Conservation (phyloP, 2,329 filamentous ascomycete genomes). For the Aspergillus phoenicis region DNA sequence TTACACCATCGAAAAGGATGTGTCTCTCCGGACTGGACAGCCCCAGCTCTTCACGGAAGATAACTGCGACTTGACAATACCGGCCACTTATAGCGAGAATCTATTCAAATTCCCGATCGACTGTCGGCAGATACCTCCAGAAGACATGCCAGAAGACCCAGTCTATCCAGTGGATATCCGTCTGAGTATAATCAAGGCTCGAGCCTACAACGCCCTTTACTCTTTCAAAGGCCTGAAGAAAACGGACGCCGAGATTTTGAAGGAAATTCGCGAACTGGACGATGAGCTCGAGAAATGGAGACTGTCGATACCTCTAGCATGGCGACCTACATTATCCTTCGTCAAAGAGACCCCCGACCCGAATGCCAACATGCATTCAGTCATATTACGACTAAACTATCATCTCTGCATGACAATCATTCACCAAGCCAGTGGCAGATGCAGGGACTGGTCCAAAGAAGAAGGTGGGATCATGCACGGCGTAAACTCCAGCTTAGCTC, state of each 20-base stretch:
- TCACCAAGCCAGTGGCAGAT: slow-evolving; percentile 58
- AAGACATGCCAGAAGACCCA: slow-evolving; percentile 29
- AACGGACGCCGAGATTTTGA: slow-evolving; percentile 57
- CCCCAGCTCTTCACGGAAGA: slow-evolving; percentile 55
- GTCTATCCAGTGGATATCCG: slow-evolving; percentile 54
- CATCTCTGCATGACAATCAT: slow-evolving; percentile 59
- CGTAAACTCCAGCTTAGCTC: slow-evolving; percentile 55
- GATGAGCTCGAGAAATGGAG: slow-evolving; percentile 61
- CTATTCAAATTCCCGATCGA: slow-evolving; percentile 26
- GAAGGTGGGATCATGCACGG: slow-evolving; percentile 46
- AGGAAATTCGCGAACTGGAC: slow-evolving; percentile 59
- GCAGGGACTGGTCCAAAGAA: slow-evolving; percentile 45
- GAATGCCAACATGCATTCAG: slow-evolving; percentile 50
- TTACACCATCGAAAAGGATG: slow-evolving; percentile 60
- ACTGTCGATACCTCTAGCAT: slow-evolving; percentile 48
- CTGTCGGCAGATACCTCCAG: slow-evolving; percentile 16
- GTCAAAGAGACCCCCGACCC: slow-evolving; percentile 34
- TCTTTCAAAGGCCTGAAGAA: slow-evolving; percentile 53
- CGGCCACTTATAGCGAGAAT: slow-evolving; percentile 44
- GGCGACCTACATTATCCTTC: slow-evolving; percentile 53
- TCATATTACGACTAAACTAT: slow-evolving; percentile 58
- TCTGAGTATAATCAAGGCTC: slow-evolving; percentile 56
- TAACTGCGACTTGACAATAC: slow-evolving; percentile 57
- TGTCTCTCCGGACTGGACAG: slow-evolving; percentile 56
- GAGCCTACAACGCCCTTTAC: slow-evolving; percentile 53